Evolutionary conservation across 257 asterid species (phyloP), one percentile per base, ranked within the genome.

Genomic region (Vinca minor): DNA sequence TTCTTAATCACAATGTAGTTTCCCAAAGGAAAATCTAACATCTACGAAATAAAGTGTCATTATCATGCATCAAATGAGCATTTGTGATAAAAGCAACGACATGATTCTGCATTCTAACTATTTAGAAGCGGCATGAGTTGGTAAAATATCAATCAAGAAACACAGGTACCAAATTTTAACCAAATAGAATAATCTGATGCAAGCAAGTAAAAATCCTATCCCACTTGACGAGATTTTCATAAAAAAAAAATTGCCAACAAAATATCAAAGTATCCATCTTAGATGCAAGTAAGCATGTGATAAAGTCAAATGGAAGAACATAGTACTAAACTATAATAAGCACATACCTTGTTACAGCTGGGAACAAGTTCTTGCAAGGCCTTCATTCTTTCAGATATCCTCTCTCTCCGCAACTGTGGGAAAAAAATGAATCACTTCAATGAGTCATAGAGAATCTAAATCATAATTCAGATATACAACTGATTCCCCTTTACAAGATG

Each of bases 281-380:
- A 4, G 39, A 5, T 13, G 25, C 15, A 18, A 55, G 39, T 29
- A 29, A 31, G 12, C 18, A 42, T 42, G 47, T 5, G 44, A 0
- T 38, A 38, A 38, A 38, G 44, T 38, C 10, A 38, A 38, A 8
- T 3, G 34, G 26, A 62, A 20, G 42, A 38, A 72, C 45, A 5
- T 36, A 69, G 67, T 18, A 18, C 14, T 14, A 59, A 20, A 32
- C 48, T n/a, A 59, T 14, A 11, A 38, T 61, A 17, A 8, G 36
- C 4, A 64, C 82, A 66, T 53, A 89, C 96, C 93, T 89, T 89
- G 78, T 83, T 89, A 79, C 95, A 86, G 86, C 95, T 84, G 68
- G 96, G 95, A 73, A 89, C 96, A 59, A 89, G 83, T 76, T 89
- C 93, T 74, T 89, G 95, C 91, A 89, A 77, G 55, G 96, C 96